Evolutionary conservation across 1,284 basidiomycete species (phyloP).

Genomic region (Sanguinoderma infundibulare): DNA sequence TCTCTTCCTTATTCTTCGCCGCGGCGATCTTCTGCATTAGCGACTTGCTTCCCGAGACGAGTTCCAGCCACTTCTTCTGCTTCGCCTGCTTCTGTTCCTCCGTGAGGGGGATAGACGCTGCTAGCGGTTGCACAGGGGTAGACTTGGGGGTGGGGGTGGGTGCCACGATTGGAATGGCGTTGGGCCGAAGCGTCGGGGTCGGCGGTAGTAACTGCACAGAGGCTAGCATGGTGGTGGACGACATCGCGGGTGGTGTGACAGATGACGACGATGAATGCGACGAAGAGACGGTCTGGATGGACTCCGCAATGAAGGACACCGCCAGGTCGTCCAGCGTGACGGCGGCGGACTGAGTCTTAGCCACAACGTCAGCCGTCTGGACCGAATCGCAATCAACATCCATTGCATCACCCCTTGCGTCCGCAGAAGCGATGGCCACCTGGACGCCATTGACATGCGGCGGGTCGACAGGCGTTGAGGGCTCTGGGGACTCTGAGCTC

Average conservation of each 20-base stretch:
- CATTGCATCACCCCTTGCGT: neutral
- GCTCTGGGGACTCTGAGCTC: conserved; percentile 21
- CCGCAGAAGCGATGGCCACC: neutral
- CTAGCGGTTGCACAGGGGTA: neutral
- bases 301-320: conserved; percentile 57
- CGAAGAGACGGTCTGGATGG: conserved; percentile 44
- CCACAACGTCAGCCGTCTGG: neutral
- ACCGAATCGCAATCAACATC: neutral
- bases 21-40: conserved; percentile 63
- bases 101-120: conserved; percentile 1
- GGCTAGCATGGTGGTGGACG: neutral
- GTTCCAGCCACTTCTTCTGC: conserved; percentile 60
- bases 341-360: conserved; percentile 5
- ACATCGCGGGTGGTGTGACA: neutral
- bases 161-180: neutral
- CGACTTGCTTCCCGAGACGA: conserved; percentile 72
- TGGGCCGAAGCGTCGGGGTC: neutral
- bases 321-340: conserved; percentile 50
- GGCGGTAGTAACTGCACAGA: neutral
- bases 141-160: neutral
- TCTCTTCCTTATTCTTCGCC: conserved; percentile 65
- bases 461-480: conserved; percentile 11
- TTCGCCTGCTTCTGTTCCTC: conserved; percentile 40
- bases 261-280: conserved; percentile 4
- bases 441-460: neutral